Base-by-base conservation (phyloP, 306 rosid species). In the Cucurbita moschata region DNA sequence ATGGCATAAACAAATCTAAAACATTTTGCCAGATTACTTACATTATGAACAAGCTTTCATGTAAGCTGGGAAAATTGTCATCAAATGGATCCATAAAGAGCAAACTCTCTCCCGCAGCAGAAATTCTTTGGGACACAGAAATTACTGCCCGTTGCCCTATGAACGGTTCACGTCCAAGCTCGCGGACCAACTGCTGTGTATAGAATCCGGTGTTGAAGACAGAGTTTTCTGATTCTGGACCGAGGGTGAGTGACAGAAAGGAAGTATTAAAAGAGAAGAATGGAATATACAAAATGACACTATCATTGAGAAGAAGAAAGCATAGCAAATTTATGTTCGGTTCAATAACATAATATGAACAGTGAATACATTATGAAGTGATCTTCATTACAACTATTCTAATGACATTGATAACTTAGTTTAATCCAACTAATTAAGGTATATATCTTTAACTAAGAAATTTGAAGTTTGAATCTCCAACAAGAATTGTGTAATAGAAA, bases 1-100 rank as follows among this genome's bases (percentile, higher is more conserved):
- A 42, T 42, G 18, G 8, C 52, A 42, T 30, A n/a, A 11, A 40
- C 10, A 42, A 65, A 18, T 42, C 61, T 0, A 26, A 66, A 68
- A 15, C 42, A 69, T 54, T 76, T 66, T 40, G 56, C 57, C 14
- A 18, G 54, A 80, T 70, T 71, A 85, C 97, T 89, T 83, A 94
- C 98, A 90, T 82, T 70, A 73, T 74, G 85, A 88, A 90, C 90
- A 90, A 86, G 75, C 83, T 81, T 54, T 85, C 87, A 60, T 94
- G 88, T 85, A 86, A 79, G 77, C 66, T 65, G 75, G 96, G 85
- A 83, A 89, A 94, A 79, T 79, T 82, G 18, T 80, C 87, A 75
- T 90, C 95, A 79, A 90, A 94, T 60, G 97, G 96, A 87, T 94
- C 98, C 38, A 86, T 74, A 87, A 86, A 87, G 76, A 94, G 95